Percentiles rank a stretch among this genome's conserved stretches.
Evolutionary conservation across 179 eudicot species (phyloP).

Genomic region (Carnegiea gigantea): DNA sequence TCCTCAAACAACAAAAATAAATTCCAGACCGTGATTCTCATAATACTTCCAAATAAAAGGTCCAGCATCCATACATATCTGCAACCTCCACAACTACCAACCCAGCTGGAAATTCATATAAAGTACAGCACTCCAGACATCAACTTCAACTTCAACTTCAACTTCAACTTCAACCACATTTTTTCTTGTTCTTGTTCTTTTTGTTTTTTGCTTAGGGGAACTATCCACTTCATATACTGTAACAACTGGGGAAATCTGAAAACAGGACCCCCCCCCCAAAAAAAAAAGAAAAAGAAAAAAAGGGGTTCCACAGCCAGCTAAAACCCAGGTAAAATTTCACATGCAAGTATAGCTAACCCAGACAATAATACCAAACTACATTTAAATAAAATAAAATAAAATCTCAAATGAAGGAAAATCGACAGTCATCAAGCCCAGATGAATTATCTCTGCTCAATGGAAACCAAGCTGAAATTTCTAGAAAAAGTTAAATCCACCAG

Average conservation of each 20-base stretch:
- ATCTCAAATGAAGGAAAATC: background rate
- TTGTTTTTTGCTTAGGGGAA: too few relatives aligned
- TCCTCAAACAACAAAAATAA: conserved; percentile 14
- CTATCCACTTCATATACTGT: background rate
- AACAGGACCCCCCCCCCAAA: background rate
- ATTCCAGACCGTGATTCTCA: conserved; percentile 15
- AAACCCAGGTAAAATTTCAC: background rate
- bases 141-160: background rate
- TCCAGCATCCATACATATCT: background rate
- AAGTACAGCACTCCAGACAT: background rate
- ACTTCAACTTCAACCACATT: too few relatives aligned
- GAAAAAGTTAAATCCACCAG: background rate
- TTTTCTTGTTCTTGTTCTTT: background rate
- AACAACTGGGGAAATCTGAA: background rate
- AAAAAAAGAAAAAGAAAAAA: too few relatives aligned
- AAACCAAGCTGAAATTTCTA: background rate
- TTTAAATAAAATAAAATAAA: background rate
- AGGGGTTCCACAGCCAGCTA: background rate
- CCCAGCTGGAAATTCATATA: background rate
- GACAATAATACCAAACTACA: background rate
- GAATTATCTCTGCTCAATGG: background rate
- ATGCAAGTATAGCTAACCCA: background rate
- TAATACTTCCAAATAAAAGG: conserved; percentile 19
- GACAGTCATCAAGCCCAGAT: background rate
- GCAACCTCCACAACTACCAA: background rate